These are phyloP conservation scores for Heritiera littoralis DNA, from an alignment of 345 rosid genomes.

Conservation along the genomic window DNA sequence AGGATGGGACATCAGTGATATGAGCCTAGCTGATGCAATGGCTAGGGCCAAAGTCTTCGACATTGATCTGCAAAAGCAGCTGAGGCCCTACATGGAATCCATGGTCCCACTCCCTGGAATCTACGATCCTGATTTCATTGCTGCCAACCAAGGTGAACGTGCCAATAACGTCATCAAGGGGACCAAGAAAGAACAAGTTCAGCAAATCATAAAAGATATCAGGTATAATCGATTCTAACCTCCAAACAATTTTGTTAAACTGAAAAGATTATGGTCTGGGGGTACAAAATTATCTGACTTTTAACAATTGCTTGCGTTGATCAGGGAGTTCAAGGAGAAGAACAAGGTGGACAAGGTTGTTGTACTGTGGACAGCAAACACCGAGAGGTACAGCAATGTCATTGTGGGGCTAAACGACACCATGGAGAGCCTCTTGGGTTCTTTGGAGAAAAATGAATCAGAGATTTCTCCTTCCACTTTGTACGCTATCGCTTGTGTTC, in stretches of 20 bases:
- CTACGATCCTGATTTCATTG: conserved; percentile 89
- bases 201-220: conserved; percentile 81
- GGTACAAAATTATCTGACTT: background rate
- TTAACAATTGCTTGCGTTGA: conserved; percentile 15
- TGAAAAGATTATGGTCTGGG: background rate
- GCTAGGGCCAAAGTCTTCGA: conserved; percentile 87
- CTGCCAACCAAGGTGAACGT: conserved; percentile 92
- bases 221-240: conserved; percentile 43
- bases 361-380: conserved; percentile 98
- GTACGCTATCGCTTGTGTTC: conserved; percentile 84
- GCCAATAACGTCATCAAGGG: conserved; percentile 89
- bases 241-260: background rate
- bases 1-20: conserved; percentile 97
- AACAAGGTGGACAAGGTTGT: conserved; percentile 85
- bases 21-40: conserved; percentile 99
- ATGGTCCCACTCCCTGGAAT: conserved; percentile 93
- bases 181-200: conserved; percentile 80
- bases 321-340: conserved; percentile 89
- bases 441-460: conserved; percentile 77
- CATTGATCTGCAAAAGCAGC: conserved; percentile 87
- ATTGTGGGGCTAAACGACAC: conserved; percentile 88
- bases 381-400: conserved; percentile 93
- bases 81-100: conserved; percentile 95
- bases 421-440: conserved; percentile 74
- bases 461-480: conserved; percentile 97